Percentiles rank a stretch among this genome's conserved stretches.
Conservation (phyloP, 352 stramenopile species). For the Globisporangium cylindrosporum region DNA sequence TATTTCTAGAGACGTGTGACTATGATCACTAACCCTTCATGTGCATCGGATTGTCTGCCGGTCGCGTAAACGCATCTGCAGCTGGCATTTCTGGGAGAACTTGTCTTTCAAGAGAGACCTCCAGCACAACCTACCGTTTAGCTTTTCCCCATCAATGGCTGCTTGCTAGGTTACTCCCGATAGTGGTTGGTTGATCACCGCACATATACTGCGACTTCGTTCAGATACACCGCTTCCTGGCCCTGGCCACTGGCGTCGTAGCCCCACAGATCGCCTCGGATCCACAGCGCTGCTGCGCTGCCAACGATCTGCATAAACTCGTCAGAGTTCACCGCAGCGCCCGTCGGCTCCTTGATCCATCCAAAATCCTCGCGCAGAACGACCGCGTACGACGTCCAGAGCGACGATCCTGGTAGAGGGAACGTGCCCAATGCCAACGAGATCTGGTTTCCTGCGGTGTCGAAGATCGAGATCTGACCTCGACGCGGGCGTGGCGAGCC, state of each 20-base stretch:
- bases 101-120: too few relatives aligned
- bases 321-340: constrained; percentile 20
- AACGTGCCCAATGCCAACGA: constrained; percentile 56
- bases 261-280: constrained; percentile 70
- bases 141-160: too few relatives aligned
- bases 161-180: too few relatives aligned
- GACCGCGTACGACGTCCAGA: constrained; percentile 63
- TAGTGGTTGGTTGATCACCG: constrained; percentile 19
- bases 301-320: constrained; percentile 37
- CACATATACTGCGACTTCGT: constrained; percentile 49
- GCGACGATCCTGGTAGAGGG: constrained; percentile 30
- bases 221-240: constrained; percentile 75
- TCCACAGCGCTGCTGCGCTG: constrained; percentile 40
- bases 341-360: constrained; percentile 60
- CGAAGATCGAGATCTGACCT: constrained; percentile 54
- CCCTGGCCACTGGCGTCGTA: constrained; percentile 35
- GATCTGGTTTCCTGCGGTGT: constrained; percentile 25
- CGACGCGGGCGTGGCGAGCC: constrained; percentile 46
- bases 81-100: too few relatives aligned
- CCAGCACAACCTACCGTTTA: too few relatives aligned
- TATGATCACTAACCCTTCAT: too few relatives aligned
- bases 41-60: too few relatives aligned
- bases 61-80: too few relatives aligned
- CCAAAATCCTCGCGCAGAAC: constrained; percentile 75
- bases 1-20: too few relatives aligned